Evolutionary conservation across 1,139 yeast genomes (phyloP), one percentile per base, ranked within the genome.

Genomic region (Meyerozyma sp.): DNA sequence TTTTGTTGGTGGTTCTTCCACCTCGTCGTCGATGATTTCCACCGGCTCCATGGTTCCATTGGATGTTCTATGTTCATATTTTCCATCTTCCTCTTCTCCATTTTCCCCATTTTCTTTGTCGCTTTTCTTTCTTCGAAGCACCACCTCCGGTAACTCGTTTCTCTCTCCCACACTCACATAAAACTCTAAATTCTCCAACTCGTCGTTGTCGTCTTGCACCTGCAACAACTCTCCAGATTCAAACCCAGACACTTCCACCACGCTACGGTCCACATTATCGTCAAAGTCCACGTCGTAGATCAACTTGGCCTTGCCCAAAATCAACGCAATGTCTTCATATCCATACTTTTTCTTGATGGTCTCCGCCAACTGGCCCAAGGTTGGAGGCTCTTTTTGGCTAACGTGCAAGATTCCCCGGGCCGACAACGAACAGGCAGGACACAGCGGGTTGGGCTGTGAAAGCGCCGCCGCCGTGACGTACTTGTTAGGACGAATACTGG

Each of bases 251-350:
- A 93, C 62, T 2, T 78, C 79, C 0, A 52, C 47, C 20, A 93
- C 63, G 0, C 72, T 61, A 37, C 67, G 70, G 0, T 68, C 70
- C 8, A 74, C 55, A 55, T 91, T 84, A 56, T 91, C 98, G 43
- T 89, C 96, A 61, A 88, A 89, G 56, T 94, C 99, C 42, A 74
- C 74, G 62, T 94, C 98, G 56, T 88, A 89, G 9, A 94, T 64
- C 48, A 93, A 70, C 49, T 75, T 77, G 30, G 82, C 79, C 20
- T 75, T 65, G 3, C 77, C 80, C 26, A 82, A 71, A 34, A 86
- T 77, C 21, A 86, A 63, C 0, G 93, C 68, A 5, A 86, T 72
- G 20, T 82, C 87, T 5, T 76, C 73, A 58, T 81, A 89, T 0
- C 70, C 71, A 54, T 84, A 82, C 41, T 70, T 68, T 1, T 55